phyloP scores from a whole-genome alignment of 768 basidiomycete genomes.

The Boletus speciosus region DNA sequence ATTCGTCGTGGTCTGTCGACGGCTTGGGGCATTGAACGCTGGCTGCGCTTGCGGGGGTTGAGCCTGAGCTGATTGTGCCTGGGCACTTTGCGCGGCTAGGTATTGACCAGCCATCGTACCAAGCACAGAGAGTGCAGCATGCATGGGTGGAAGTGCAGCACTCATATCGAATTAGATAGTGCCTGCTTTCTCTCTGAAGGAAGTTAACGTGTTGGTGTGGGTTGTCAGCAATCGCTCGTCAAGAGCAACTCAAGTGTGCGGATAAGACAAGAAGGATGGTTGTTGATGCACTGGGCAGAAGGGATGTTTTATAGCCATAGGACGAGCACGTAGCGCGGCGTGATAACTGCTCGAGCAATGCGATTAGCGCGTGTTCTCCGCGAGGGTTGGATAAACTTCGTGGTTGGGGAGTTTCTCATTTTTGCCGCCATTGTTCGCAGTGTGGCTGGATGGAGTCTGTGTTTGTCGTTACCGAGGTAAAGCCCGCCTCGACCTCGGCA shows the following conservation, averaged over 20 bases:
- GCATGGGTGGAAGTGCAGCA: constrained; percentile 33
- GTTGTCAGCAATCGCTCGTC: constrained; percentile 24
- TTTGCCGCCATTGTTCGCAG: constrained; percentile 13
- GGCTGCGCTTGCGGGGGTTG: constrained; percentile 27
- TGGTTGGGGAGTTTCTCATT: constrained; percentile 9
- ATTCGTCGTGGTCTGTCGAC: constrained; percentile 21
- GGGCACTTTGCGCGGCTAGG: constrained; percentile 30
- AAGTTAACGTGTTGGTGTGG: constrained; percentile 1
- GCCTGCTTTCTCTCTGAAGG: constrained; percentile 7
- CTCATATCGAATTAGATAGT: constrained; percentile 22
- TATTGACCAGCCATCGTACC: constrained; percentile 37
- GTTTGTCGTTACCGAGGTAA: constrained; percentile 16
- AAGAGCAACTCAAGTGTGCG: constrained; percentile 26
- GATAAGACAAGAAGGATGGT: constrained; percentile 47
- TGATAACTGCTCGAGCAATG: constrained; percentile 19
- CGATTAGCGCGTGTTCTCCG: constrained; percentile 31
- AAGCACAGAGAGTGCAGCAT: constrained; percentile 34
- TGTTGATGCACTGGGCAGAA: constrained; percentile 4
- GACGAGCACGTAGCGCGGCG: constrained; percentile 9
- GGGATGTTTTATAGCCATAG: constrained; percentile 26
- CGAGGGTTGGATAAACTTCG: constrained; percentile 21
- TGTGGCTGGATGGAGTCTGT: constrained; percentile 5
- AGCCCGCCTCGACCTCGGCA: constrained; percentile 9
- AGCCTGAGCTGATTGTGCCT: constrained; percentile 25
- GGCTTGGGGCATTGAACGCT: constrained; percentile 1